Conservation (phyloP, 805 yeast species). For the Cyberlindnera maritima region DNA sequence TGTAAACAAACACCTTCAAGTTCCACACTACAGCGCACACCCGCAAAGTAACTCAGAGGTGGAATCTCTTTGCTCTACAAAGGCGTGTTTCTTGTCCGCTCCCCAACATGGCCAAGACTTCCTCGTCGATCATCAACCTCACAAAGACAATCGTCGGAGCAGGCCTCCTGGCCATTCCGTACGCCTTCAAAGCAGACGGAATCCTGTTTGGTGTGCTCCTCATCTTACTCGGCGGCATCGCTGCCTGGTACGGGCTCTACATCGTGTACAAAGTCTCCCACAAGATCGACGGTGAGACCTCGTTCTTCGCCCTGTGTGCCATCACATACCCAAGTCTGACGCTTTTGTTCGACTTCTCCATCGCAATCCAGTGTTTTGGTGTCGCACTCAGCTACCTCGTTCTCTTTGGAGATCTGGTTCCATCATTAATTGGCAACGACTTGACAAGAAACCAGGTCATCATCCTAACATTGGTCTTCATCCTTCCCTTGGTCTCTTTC, state of each 20-base stretch:
- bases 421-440: constrained; percentile 48
- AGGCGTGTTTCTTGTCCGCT: too few relatives aligned
- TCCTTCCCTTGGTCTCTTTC: constrained; percentile 62
- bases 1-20: not conserved
- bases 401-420: constrained; percentile 75
- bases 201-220: constrained; percentile 53
- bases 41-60: too few relatives aligned
- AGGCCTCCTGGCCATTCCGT: constrained; percentile 75
- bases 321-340: constrained; percentile 70
- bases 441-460: constrained; percentile 40
- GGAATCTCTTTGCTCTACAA: too few relatives aligned
- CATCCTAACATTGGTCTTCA: constrained; percentile 45
- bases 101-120: constrained; percentile 23
- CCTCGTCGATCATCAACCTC: constrained; percentile 62
- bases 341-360: constrained; percentile 70
- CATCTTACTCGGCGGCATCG: constrained; percentile 57
- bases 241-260: constrained; percentile 67
- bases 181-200: constrained; percentile 68
- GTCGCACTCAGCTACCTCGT: constrained; percentile 71
- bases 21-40: too few relatives aligned
- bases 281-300: constrained; percentile 53
- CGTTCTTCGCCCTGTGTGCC: constrained; percentile 68
- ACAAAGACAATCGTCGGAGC: constrained; percentile 81
- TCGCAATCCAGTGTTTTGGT: constrained; percentile 77
- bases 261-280: constrained; percentile 59